These are phyloP conservation scores for Melocanna baccifera DNA, from an alignment of 176 grass and related monocot genomes.

Conservation along the genomic window DNA sequence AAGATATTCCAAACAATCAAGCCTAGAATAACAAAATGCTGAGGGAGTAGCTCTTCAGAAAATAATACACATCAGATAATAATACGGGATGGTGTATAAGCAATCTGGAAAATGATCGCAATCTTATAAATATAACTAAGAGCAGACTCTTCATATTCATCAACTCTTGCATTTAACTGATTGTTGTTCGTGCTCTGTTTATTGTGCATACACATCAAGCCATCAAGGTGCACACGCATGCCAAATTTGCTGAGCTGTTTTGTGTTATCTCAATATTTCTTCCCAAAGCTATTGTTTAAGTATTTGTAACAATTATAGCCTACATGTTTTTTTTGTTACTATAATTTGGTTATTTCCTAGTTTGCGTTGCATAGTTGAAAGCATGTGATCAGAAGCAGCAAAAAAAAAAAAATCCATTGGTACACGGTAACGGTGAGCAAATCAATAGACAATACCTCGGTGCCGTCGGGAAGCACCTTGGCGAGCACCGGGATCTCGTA, in stretches of 20 bases:
- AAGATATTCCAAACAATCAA: background rate
- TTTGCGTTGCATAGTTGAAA: background rate
- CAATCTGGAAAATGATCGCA: background rate
- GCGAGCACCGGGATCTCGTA: conserved; percentile 93
- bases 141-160: background rate
- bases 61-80: background rate
- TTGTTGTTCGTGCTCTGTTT: background rate
- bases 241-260: background rate
- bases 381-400: background rate
- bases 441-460: conserved; percentile 50
- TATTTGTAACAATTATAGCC: background rate
- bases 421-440: background rate
- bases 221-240: background rate
- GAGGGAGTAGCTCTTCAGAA: background rate
- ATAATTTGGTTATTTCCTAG: too few relatives aligned
- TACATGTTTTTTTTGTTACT: background rate
- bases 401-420: background rate
- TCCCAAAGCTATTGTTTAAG: background rate
- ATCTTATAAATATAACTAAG: background rate
- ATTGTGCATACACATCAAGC: background rate
- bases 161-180: background rate
- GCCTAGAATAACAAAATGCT: background rate
- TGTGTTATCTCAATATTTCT: background rate
- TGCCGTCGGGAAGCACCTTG: conserved; percentile 71
- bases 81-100: background rate